phyloP scores from a whole-genome alignment of 1,284 basidiomycete genomes.

The Chiua sp. region DNA sequence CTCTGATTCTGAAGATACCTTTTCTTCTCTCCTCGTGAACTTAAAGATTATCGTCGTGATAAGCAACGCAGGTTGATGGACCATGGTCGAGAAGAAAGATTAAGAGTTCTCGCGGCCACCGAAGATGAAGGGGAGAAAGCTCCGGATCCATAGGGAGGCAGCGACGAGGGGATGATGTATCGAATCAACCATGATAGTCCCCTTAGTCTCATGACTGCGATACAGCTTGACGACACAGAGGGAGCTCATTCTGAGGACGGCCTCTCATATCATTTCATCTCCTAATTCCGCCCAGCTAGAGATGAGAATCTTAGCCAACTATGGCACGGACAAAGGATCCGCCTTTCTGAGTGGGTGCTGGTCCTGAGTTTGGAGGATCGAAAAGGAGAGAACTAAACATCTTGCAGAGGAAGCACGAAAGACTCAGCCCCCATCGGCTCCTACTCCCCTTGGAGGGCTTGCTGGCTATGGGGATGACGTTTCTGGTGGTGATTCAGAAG shows the following conservation, averaged over 20 bases:
- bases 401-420: conserved; percentile 19
- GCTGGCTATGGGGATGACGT: conserved; percentile 66
- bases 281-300: conserved; percentile 81
- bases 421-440: background rate
- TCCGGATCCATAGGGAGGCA: conserved; percentile 65
- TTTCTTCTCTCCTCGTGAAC: conserved; percentile 71
- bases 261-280: conserved; percentile 65
- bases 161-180: conserved; percentile 70
- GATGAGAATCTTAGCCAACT: conserved; percentile 87
- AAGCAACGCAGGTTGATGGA: conserved; percentile 72
- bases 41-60: conserved; percentile 65
- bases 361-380: conserved; percentile 62
- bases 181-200: too few relatives aligned
- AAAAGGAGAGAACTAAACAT: conserved; percentile 49
- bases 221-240: conserved; percentile 70
- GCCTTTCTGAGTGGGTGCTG: conserved; percentile 81
- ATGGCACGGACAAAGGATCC: conserved; percentile 73
- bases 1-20: conserved; percentile 83
- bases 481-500: conserved; percentile 31
- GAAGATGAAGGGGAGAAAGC: conserved; percentile 47
- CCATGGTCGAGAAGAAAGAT: conserved; percentile 61
- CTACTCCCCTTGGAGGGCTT: conserved; percentile 51
- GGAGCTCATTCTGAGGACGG: conserved; percentile 79
- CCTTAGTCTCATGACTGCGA: conserved; percentile 11
- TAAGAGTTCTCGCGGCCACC: conserved; percentile 59